These are phyloP conservation scores for Phytopythium boreale DNA, from an alignment of 352 stramenopile genomes.

Conservation along the genomic window DNA sequence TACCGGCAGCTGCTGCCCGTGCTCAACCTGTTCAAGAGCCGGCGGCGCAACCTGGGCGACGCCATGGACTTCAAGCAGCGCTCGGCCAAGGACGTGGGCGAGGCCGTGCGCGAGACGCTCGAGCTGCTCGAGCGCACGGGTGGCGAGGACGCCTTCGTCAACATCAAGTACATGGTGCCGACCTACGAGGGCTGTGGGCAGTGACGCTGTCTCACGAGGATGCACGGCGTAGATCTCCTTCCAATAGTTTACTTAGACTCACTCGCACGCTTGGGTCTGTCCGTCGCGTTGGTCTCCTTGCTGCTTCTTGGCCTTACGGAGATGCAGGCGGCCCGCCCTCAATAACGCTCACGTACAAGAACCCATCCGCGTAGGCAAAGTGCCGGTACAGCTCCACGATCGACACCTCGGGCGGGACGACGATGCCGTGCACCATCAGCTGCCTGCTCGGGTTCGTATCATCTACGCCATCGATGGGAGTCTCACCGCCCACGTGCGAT, in stretches of 20 bases:
- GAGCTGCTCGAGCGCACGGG: conserved; percentile 84
- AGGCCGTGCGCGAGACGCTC: conserved; percentile 87
- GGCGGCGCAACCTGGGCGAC: conserved; percentile 89
- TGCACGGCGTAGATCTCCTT: neutral
- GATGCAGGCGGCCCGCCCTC: neutral
- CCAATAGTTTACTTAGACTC: neutral
- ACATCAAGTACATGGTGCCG: conserved; percentile 97
- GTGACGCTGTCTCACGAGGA: neutral
- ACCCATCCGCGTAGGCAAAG: conserved; percentile 76
- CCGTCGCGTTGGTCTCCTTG: neutral
- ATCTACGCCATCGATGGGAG: neutral
- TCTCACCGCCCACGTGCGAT: neutral
- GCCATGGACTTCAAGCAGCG: conserved; percentile 90
- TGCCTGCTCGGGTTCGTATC: conserved; percentile 10
- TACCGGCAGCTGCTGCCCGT: conserved; percentile 90
- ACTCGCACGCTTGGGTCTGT: neutral
- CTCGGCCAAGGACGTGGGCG: conserved; percentile 71
- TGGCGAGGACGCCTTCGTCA: conserved; percentile 88
- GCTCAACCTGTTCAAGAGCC: conserved; percentile 89
- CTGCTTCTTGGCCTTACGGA: neutral
- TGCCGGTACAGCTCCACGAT: conserved; percentile 58
- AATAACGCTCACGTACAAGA: conserved; percentile 57
- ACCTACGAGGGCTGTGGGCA: conserved; percentile 86
- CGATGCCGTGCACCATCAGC: conserved; percentile 62
- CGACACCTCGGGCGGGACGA: conserved; percentile 40